phyloP scores from a whole-genome alignment of 352 stramenopile species.

The Pythium apleroticum region DNA sequence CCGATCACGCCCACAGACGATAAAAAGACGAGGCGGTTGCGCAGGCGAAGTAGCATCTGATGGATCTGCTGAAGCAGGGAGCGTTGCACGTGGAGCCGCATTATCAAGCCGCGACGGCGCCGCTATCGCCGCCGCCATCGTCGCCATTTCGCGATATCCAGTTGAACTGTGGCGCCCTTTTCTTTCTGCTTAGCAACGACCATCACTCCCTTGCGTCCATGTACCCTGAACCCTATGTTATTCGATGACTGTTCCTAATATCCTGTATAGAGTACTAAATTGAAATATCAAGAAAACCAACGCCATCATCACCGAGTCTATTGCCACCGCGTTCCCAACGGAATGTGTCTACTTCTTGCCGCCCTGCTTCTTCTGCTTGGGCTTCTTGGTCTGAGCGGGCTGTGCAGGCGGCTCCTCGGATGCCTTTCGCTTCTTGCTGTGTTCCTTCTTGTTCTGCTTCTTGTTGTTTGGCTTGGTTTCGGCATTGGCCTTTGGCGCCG shows the following conservation, averaged over 20 bases:
- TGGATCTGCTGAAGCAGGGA: background rate
- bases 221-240: background rate
- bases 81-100: background rate
- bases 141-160: background rate
- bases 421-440: conserved; percentile 26
- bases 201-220: conserved; percentile 2
- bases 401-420: background rate
- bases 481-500: background rate
- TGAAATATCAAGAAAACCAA: background rate
- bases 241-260: background rate
- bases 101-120: background rate
- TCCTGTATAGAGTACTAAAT: background rate
- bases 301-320: background rate
- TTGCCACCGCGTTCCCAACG: background rate
- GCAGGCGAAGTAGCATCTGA: background rate
- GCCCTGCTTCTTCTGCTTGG: conserved; percentile 30
- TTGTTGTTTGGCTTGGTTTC: conserved; percentile 6
- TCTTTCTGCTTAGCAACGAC: conserved; percentile 1
- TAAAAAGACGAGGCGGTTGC: conserved; percentile 48
- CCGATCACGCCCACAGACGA: conserved; percentile 69
- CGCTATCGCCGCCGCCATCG: background rate
- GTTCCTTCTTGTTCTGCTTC: background rate
- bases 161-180: conserved; percentile 3
- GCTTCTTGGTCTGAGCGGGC: conserved; percentile 25
- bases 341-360: background rate